Conservation (phyloP, 2,329 filamentous ascomycete species). For the Clonostachys rosea region DNA sequence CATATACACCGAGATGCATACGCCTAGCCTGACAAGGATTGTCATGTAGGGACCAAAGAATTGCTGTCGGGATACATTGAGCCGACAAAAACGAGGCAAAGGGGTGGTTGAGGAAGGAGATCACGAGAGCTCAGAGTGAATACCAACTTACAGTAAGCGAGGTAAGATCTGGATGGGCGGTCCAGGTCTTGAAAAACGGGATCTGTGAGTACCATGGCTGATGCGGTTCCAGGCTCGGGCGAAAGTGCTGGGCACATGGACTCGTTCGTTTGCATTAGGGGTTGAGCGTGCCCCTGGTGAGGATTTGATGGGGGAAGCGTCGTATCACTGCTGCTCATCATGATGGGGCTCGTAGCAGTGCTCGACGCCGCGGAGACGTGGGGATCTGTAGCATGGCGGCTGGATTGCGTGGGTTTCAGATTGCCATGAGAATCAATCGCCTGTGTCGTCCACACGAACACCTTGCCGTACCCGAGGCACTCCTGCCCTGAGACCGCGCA, state of each 20-base stretch:
- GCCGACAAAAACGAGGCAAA: too few species aligned
- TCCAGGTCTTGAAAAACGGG: conserved; percentile 51
- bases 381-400: background rate
- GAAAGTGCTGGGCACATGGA: background rate
- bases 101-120: too few species aligned
- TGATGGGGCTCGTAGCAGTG: background rate
- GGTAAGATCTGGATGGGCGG: conserved; percentile 36
- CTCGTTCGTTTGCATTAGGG: background rate
- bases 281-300: background rate
- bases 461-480: conserved; percentile 57
- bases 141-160: conserved; percentile 41
- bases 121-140: too few species aligned
- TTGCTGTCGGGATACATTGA: too few species aligned
- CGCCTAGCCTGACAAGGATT: too few species aligned
- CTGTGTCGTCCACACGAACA: conserved; percentile 52
- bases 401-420: conserved; percentile 1
- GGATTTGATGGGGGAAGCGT: background rate
- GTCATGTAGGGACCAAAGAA: too few species aligned
- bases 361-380: background rate
- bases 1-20: too few species aligned
- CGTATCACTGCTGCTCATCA: background rate
- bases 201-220: conserved; percentile 36
- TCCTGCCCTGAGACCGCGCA: conserved; percentile 48
- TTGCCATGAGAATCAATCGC: conserved; percentile 45
- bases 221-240: background rate